Base-by-base conservation (phyloP, 2,329 filamentous ascomycete species). In the Metarhizium anisopliae region DNA sequence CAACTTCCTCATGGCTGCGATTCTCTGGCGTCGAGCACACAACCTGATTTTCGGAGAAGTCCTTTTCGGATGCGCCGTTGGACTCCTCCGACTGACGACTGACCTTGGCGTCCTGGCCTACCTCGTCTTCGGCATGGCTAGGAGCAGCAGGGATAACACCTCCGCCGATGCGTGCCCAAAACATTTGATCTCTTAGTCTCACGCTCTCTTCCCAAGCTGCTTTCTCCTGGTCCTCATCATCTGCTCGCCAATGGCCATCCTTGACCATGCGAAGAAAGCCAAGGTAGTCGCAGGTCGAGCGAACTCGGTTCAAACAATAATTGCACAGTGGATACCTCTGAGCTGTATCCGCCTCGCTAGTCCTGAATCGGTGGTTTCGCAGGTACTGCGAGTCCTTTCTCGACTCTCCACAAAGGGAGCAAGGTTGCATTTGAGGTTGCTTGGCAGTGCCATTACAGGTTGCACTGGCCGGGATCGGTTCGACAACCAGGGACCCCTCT, bases 131-230 rank as follows among this genome's bases (percentile, higher is more conserved):
- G 13, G 51, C 18, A 59, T 2, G 63, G 58, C 54, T 59, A 29
- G 71, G 72, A 11, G 65, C 63, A 10, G 81, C 76, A 1, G 93
- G 94, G 13, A 97, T 74, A 2, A 99, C 90, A 14, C 94, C 94
- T 32, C 92, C 94, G 30, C 93, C 93, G 53, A 99, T 84, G 55
- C 94, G 83, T 52, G 89, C 84, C 94, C 94, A 99, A 68, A 99
- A 99, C 88, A 99, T 96, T 63, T 93, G 86, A 69, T 99, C 94
- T 52, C 94, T 81, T 51, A 97, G 72, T 35, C 87, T 83, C 11
- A 96, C 88, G 56, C 90, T 90, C 74, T 99, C 94, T 67, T 97
- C 93, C 94, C 94, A 99, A 0, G 91, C 90, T 32, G 84, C 83
- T 66, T 88, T 90, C 71, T 95, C 90, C 38, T 91, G 89, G 52